Percentiles rank a stretch among this genome's conserved stretches.
These are phyloP conservation scores for Candida pseudoviswanathii DNA, from an alignment of 1,139 yeast species.

Conservation along the genomic window DNA sequence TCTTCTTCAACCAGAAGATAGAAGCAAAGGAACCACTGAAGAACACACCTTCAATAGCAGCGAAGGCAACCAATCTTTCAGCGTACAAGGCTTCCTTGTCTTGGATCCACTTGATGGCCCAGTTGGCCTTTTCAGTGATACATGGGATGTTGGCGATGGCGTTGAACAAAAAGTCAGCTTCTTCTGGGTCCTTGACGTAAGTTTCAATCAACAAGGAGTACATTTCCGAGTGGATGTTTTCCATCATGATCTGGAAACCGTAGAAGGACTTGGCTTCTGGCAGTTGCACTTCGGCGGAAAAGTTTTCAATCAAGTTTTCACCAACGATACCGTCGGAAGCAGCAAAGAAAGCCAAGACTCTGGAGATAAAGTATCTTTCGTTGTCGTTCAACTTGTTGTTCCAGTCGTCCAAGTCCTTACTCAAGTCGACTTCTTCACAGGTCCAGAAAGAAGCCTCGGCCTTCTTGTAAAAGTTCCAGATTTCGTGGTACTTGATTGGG, in stretches of 20 bases:
- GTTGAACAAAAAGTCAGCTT: slow-evolving; percentile 83
- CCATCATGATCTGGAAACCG: slow-evolving; percentile 99
- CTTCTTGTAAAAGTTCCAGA: slow-evolving; percentile 98
- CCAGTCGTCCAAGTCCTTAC: slow-evolving; percentile 92
- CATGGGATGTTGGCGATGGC: slow-evolving; percentile 95
- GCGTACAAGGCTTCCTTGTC: slow-evolving; percentile 86
- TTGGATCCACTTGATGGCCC: slow-evolving; percentile 96
- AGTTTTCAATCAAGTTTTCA: slow-evolving; percentile 95
- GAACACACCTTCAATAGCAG: slow-evolving; percentile 98
- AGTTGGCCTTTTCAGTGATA: slow-evolving; percentile 93
- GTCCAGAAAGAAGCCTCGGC: slow-evolving; percentile 99
- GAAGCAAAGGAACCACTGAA: slow-evolving; percentile 98
- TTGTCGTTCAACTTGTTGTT: slow-evolving; percentile 79
- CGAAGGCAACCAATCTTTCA: slow-evolving; percentile 96
- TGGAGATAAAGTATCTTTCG: slow-evolving; percentile 86
- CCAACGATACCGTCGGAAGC: slow-evolving; percentile 98
- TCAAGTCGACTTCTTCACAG: slow-evolving; percentile 96
- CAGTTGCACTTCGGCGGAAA: slow-evolving; percentile 93
- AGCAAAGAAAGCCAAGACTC: slow-evolving; percentile 96
- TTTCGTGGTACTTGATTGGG: slow-evolving; percentile 97
- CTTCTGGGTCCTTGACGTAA: slow-evolving; percentile 92
- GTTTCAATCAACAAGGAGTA: slow-evolving; percentile 93
- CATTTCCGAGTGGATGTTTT: slow-evolving; percentile 97
- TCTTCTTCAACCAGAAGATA: slow-evolving; percentile 95
- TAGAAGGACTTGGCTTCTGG: slow-evolving; percentile 99